Evolutionary conservation across 768 basidiomycete genomes (phyloP).

Genomic region (Rhodotorula graminis): DNA sequence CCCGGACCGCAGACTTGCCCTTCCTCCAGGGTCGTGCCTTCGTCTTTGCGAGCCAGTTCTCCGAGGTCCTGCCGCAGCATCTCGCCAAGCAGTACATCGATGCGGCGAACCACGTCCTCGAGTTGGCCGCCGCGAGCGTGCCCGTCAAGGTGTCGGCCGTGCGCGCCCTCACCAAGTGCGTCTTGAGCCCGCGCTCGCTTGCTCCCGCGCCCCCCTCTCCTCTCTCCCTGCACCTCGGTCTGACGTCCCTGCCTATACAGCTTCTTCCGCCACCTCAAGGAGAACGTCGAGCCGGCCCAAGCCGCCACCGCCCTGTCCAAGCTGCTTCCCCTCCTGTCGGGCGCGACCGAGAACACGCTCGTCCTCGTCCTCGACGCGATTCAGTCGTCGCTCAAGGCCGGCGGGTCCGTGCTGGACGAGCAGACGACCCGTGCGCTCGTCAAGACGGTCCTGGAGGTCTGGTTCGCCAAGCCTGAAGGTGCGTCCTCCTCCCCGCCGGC

Average conservation of each 20-base stretch:
- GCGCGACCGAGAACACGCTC: slow-evolving; percentile 80
- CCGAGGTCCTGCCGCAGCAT: slow-evolving; percentile 64
- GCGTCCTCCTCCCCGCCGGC: slow-evolving; percentile 1
- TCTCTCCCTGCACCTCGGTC: neutral
- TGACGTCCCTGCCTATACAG: slow-evolving; percentile 41
- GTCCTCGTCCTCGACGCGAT: slow-evolving; percentile 82
- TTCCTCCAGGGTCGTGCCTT: slow-evolving; percentile 94
- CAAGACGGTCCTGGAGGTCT: slow-evolving; percentile 66
- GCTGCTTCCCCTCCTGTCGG: slow-evolving; percentile 73
- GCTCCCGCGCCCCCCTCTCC: too few species aligned
- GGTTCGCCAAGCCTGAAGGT: slow-evolving; percentile 85
- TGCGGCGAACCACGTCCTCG: slow-evolving; percentile 78
- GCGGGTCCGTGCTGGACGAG: slow-evolving; percentile 52
- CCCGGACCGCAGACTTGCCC: slow-evolving; percentile 63
- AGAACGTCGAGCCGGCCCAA: slow-evolving; percentile 57
- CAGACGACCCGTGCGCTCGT: slow-evolving; percentile 62
- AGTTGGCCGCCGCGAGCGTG: slow-evolving; percentile 64
- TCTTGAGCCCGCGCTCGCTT: too few species aligned
- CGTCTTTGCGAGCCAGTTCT: slow-evolving; percentile 86
- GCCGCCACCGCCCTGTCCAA: slow-evolving; percentile 71
- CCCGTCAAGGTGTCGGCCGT: slow-evolving; percentile 92
- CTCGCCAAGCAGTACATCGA: slow-evolving; percentile 80
- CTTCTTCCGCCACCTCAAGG: slow-evolving; percentile 51
- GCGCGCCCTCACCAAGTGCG: slow-evolving; percentile 86
- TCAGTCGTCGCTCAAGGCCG: slow-evolving; percentile 69